Evolutionary conservation across 352 stramenopile genomes (phyloP).

Genomic region (Phytophthora hibernalis): DNA sequence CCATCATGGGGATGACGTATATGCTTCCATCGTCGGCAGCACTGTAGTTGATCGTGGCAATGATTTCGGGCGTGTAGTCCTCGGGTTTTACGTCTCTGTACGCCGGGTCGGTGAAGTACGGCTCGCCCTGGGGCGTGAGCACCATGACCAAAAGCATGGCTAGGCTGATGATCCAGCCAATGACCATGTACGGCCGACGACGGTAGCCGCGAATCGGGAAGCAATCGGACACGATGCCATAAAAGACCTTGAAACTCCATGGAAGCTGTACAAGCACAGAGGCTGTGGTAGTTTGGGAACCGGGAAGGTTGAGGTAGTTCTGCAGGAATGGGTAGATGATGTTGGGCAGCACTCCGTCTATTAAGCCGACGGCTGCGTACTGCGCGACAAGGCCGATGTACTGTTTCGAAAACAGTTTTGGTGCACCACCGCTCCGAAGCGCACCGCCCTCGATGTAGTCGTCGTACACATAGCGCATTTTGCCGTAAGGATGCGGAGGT

Average conservation of each 20-base stretch:
- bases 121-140: constrained; percentile 34
- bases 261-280: constrained; percentile 52
- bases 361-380: constrained; percentile 62
- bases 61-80: constrained; percentile 52
- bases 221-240: constrained; percentile 68
- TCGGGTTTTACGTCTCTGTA: constrained; percentile 49
- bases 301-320: constrained; percentile 66
- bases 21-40: constrained; percentile 42
- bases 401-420: constrained; percentile 48
- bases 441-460: constrained; percentile 52
- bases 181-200: constrained; percentile 62
- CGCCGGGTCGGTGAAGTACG: constrained; percentile 48
- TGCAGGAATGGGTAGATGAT: constrained; percentile 64
- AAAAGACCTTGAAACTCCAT: constrained; percentile 74
- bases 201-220: constrained; percentile 64
- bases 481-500: constrained; percentile 35
- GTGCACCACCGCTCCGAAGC: constrained; percentile 46
- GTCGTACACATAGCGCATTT: constrained; percentile 51
- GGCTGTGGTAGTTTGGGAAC: constrained; percentile 50
- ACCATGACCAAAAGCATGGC: constrained; percentile 55
- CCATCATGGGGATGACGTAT: constrained; percentile 58
- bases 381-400: constrained; percentile 64
- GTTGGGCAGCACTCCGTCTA: constrained; percentile 54
- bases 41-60: constrained; percentile 45
- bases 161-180: constrained; percentile 52